Evolutionary conservation across 164 flowering plant species (phyloP).

Genomic region (Piper betle): DNA sequence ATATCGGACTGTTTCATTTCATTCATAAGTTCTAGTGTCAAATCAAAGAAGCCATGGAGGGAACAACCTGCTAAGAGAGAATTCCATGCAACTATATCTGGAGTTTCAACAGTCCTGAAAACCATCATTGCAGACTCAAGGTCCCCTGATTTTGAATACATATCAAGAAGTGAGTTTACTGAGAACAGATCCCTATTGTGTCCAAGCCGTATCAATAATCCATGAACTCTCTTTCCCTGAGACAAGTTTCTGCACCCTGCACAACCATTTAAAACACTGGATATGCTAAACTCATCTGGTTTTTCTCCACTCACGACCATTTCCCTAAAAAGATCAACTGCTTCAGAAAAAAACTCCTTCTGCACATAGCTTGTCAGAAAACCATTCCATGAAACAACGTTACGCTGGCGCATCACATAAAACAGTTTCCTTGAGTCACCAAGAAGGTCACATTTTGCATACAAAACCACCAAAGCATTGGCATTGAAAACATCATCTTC

Average conservation of each 20-base stretch:
- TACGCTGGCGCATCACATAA: conserved; percentile 34
- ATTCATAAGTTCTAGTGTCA: conserved; percentile 36
- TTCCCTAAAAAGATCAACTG: conserved; percentile 41
- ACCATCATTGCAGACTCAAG: conserved; percentile 34
- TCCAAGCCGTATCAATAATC: conserved; percentile 51
- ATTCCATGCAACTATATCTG: conserved; percentile 80
- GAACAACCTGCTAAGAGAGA: conserved; percentile 68
- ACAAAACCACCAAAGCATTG: conserved; percentile 63
- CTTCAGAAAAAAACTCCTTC: conserved; percentile 32
- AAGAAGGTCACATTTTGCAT: conserved; percentile 56
- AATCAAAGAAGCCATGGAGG: conserved; percentile 35
- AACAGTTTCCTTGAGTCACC: conserved; percentile 46
- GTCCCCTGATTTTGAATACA: conserved; percentile 60
- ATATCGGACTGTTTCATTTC: conserved; percentile 35
- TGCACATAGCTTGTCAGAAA: conserved; percentile 55
- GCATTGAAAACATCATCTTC: conserved; percentile 52
- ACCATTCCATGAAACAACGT: conserved; percentile 73
- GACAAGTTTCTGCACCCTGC: conserved; percentile 32
- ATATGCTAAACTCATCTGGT: conserved; percentile 62
- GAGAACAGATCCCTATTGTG: conserved; percentile 47
- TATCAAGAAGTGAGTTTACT: conserved; percentile 63
- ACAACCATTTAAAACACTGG: conserved; percentile 51
- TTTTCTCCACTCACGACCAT: conserved; percentile 42
- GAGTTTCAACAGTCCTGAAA: conserved; percentile 32
- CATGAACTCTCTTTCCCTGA: conserved; percentile 54